Evolutionary conservation across 192 early-diverging fungal species (phyloP), one percentile per base, ranked within the genome.

Genomic region (Phlyctochytrium planicorne): DNA sequence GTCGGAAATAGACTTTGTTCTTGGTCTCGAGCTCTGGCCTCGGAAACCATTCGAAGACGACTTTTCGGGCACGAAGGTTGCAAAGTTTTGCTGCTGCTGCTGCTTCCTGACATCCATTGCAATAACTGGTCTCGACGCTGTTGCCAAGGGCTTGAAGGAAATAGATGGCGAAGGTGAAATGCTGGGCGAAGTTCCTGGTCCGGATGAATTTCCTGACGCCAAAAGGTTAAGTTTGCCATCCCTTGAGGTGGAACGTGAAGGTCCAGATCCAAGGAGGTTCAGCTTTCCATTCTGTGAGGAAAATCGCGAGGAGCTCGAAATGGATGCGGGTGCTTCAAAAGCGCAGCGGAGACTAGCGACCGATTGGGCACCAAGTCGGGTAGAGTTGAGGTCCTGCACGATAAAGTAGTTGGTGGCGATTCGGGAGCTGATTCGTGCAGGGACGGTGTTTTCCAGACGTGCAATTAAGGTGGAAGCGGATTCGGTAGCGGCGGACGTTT

Each of bases 351-450:
- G n/a, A n/a, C n/a, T n/a, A n/a, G n/a, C n/a, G n/a, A n/a, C n/a
- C n/a, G n/a, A n/a, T n/a, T n/a, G n/a, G n/a, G n/a, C n/a, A n/a
- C n/a, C n/a, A 65, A 25, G 64, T 12, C 16, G 36, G 52, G 63
- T 23, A 10, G 67, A 17, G 53, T 60, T n/a, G 27, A 60, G 60
- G 52, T 78, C 76, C 35, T 78, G 71, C 52, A 78, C 68, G 52
- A 78, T 74, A 37, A 78, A 78, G 34, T 63, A 67, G 62, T 78
- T 78, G 30, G 34, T 23, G 6, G 71, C 59, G n/a, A 78, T 20
- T 17, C 76, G 72, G 23, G 47, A 47, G 27, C 72, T 68, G 75
- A 34, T 2, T 24, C 55, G 16, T 40, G 17, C 10, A 37, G 64
- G 3, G 30, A 24, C 33, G 36, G 32, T 3, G 67, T 25, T 0